Evolutionary conservation across 805 yeast genomes (phyloP), one percentile per base, ranked within the genome.

Genomic region (Myxozyma lipomycoides): DNA sequence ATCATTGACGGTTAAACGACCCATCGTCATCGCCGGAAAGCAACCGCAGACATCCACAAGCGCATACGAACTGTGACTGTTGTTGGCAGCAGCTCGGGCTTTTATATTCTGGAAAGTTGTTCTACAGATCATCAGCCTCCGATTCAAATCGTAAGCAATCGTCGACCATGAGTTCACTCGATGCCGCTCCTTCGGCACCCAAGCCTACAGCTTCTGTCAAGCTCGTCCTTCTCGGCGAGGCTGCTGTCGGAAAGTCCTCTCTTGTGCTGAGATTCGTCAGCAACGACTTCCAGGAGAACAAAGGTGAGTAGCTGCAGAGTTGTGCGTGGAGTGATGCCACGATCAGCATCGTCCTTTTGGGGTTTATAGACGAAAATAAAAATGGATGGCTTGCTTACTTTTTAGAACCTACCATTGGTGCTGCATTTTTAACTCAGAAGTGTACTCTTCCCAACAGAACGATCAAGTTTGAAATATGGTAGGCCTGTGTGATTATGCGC

Each of bases 241-340:
- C 97, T 0, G 98, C 98, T 0, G 98, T 91, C 17, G 98, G 98
- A 46, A 91, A 91, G 66, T 87, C 96, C 3, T 87, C 96, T 4
- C 76, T 91, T 28, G 98, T 91, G 32, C 75, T 91, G 59, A 77
- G 98, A 60, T 91, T 91, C 69, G 98, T 91, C 39, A 82, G 89
- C 58, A 88, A 91, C 68, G 97, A 91, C 65, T 91, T 91, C 70
- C 96, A 93, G 68, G 98, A 90, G 68, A 90, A 91, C 70, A 90
- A 91, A 66, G 73, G 73, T 69, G 32, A 28, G 32, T 28, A 12
- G 32, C n/a, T n/a, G n/a, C n/a, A n/a, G n/a, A n/a, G n/a, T n/a
- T n/a, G n/a, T 46, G 30, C n/a, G n/a, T n/a, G n/a, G n/a, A n/a
- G n/a, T n/a, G n/a, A n/a, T n/a, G n/a, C n/a, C n/a, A n/a, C n/a